Base-by-base conservation (phyloP, 805 yeast species). In the Teunomyces funiuensis region DNA sequence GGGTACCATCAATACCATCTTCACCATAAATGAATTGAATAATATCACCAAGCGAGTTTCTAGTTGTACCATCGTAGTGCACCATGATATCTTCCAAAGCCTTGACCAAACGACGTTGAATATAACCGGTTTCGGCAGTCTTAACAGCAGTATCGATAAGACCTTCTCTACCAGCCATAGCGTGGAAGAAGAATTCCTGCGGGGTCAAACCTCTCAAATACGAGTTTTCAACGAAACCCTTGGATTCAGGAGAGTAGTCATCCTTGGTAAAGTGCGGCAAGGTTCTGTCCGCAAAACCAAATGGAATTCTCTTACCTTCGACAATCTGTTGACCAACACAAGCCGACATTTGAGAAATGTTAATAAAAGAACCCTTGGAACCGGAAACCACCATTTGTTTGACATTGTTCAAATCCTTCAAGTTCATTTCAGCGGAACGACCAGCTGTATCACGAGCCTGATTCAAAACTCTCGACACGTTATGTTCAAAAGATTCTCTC, bases 151-250 rank as follows among this genome's bases (percentile, higher is more conserved):
- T 93, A 77, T 93, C 99, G 63, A 93, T 95, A 62, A 93, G 76
- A 76, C 99, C 99, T 73, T 93, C 99, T 79, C 99, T 88, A 74
- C 99, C 99, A 60, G 99, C 98, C 97, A 93, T 93, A 40, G 98
- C 97, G 65, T 93, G 99, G 84, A 93, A 93, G 65, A 93, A 90
- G 66, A 93, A 93, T 66, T 93, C 99, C 66, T 93, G 98, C 25
- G 99, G 99, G 5, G 99, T 90, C 58, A 93, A 76, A 28, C 99
- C 99, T 74, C 98, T 83, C 61, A 91, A 76, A 61, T 93, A 93
- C 10, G 99, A 93, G 63, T 93, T 93, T 66, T 95, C 97, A 46
- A 93, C 96, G 57, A 93, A 93, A 54, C 99, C 99, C 63, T 89
- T 89, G 3, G 98, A 91, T 66, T 93, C 99, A 16, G 99, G 98